phyloP scores from a whole-genome alignment of 1,284 basidiomycete genomes.

The Malassezia vespertilionis region DNA sequence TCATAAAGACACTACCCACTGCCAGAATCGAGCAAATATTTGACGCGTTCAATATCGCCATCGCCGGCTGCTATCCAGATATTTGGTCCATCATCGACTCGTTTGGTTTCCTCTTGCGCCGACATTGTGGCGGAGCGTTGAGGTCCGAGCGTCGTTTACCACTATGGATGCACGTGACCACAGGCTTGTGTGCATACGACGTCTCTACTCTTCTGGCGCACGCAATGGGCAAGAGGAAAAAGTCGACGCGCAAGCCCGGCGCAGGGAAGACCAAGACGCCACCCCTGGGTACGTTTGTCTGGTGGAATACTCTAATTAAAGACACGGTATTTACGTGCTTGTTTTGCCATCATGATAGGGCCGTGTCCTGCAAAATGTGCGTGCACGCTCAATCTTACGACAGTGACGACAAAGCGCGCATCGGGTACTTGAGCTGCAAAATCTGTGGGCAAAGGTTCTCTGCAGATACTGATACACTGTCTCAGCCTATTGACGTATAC shows the following conservation, averaged over 20 bases:
- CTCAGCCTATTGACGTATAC: conserved; percentile 78
- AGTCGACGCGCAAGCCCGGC: conserved; percentile 28
- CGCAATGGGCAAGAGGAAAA: conserved; percentile 41
- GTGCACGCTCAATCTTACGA: conserved; percentile 55
- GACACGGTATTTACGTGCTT: conserved; percentile 52
- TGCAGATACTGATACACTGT: conserved; percentile 56
- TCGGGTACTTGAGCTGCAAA: conserved; percentile 40
- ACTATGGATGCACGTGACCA: conserved; percentile 9
- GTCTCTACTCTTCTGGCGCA: not conserved
- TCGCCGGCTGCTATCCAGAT: conserved; percentile 45
- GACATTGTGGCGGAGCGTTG: not conserved
- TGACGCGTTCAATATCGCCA: conserved; percentile 36
- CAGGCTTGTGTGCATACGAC: not conserved
- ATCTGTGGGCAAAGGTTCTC: conserved; percentile 45
- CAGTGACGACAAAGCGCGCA: conserved; percentile 45
- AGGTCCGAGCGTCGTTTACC: not conserved
- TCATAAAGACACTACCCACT: conserved; percentile 1
- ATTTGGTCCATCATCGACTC: conserved; percentile 21
- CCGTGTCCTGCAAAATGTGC: conserved; percentile 72
- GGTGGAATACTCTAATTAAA: conserved; percentile 1
- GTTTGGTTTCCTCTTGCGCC: not conserved
- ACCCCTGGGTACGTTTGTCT: conserved; percentile 30
- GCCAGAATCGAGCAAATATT: conserved; percentile 28
- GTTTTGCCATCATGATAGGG: conserved; percentile 83
- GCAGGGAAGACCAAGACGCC: conserved; percentile 26